Evolutionary conservation across 2,329 filamentous ascomycete genomes (phyloP), one percentile per base, ranked within the genome.

Genomic region (Macrophomina pseudophaseolina): DNA sequence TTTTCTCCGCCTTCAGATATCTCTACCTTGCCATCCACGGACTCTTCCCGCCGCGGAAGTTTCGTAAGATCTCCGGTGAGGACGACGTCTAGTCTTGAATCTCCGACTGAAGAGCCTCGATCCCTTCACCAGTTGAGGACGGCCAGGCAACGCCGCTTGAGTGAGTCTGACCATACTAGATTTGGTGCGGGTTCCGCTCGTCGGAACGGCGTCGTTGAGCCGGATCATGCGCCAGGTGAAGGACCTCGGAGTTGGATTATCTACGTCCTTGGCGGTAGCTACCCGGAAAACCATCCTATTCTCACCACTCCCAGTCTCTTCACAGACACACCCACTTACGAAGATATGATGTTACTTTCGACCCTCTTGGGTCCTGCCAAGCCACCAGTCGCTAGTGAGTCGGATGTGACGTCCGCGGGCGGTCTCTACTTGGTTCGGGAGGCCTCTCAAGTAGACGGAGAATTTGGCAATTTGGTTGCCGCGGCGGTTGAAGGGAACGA

Each of bases 261-360:
- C 64, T 91, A 91, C 73, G 88, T 91, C 8, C 85, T 91, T 62
- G 88, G 88, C 52, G 89, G 88, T 49, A 90, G 88, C 70, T 86
- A 90, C 64, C 88, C 89, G 1, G 88, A 90, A 71, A 89, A 90
- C 70, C 88, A 91, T 73, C 89, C 88, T 28, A 89, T 90, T 28
- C 85, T 91, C 68, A 89, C 88, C 7, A 90, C 89, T 23, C 89
- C 88, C 12, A 90, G 88, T 70, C 80, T 91, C 11, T 91, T 90
- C 74, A 91, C 88, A 18, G 88, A 91, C 76, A 88, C 88, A 62
- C 88, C 88, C 1, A 90, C 88, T 1, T 91, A 91, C 72, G 88
- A 91, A 76, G 88, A 91, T 71, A 91, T 91, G 88, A 85, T 90
- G 74, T 79, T 91, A 52, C 81, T 91, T 4, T 90, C 88, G 12